These are phyloP conservation scores for Aspergillus texensis DNA, from an alignment of 2,329 filamentous ascomycete genomes.

Conservation along the genomic window DNA sequence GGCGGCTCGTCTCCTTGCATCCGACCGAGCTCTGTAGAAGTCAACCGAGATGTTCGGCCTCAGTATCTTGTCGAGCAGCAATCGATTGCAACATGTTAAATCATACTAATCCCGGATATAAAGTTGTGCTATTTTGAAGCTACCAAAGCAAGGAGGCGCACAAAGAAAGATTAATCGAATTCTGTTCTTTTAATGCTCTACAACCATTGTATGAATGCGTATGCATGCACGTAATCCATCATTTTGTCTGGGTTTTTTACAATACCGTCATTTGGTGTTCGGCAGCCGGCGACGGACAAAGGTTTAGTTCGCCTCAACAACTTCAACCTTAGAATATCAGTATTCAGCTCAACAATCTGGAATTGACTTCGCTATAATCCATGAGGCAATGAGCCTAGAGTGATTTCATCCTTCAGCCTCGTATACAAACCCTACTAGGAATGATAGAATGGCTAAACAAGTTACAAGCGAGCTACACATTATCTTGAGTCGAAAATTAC, in stretches of 20 bases:
- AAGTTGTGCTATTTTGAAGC: neutral
- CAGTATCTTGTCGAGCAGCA: neutral
- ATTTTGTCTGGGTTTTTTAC: neutral
- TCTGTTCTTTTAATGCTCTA: neutral
- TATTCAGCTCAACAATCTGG: neutral
- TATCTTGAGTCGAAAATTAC: neutral
- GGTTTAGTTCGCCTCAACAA: neutral
- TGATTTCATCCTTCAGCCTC: neutral
- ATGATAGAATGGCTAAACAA: too few relatives aligned
- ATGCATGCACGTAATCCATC: neutral
- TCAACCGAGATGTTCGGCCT: neutral
- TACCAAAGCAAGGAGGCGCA: neutral
- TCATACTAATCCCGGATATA: neutral
- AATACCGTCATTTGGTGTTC: neutral
- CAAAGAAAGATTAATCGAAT: neutral
- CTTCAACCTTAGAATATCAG: neutral
- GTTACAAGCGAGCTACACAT: neutral
- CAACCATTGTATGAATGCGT: neutral
- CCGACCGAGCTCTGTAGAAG: neutral
- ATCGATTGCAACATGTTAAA: neutral
- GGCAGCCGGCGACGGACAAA: neutral
- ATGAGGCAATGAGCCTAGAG: neutral
- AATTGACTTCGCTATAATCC: neutral
- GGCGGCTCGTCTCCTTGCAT: neutral
- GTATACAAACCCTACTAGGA: neutral